Evolutionary conservation across 2,329 filamentous ascomycete genomes (phyloP).

Genomic region (Thermothelomyces thermophilus): DNA sequence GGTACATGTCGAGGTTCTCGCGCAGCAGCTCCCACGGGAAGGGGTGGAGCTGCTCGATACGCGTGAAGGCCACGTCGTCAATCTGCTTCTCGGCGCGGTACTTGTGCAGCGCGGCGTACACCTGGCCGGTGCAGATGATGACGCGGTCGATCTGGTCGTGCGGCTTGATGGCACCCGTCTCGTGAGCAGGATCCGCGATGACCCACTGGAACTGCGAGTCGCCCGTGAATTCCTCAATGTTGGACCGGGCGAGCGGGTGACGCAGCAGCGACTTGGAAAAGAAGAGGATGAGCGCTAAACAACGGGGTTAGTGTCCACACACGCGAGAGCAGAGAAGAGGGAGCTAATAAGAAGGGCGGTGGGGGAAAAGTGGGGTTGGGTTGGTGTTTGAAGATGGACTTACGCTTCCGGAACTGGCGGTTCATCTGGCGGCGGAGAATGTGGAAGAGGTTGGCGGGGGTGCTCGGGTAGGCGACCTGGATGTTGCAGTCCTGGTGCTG

Average conservation of each 20-base stretch:
- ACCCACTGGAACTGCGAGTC: constrained; percentile 96
- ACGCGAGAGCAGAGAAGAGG: neutral
- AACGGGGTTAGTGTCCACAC: constrained; percentile 20
- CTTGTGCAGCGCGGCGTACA: constrained; percentile 85
- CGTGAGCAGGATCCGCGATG: constrained; percentile 82
- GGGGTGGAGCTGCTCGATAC: constrained; percentile 94
- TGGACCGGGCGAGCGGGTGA: constrained; percentile 84
- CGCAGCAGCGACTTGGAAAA: constrained; percentile 96
- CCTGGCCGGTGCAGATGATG: constrained; percentile 89
- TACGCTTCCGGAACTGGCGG: constrained; percentile 98
- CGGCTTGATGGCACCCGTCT: constrained; percentile 64
- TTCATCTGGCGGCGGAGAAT: constrained; percentile 95
- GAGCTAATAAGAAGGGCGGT: too few species aligned
- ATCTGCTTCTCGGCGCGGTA: constrained; percentile 81
- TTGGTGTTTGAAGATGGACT: constrained; percentile 33
- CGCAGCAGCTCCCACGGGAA: constrained; percentile 97
- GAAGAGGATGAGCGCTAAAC: constrained; percentile 81
- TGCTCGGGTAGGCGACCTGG: constrained; percentile 97
- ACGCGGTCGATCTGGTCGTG: constrained; percentile 89
- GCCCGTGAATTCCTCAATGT: constrained; percentile 83
- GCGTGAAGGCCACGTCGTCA: constrained; percentile 87
- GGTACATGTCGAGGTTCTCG: constrained; percentile 95
- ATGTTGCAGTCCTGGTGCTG: constrained; percentile 99
- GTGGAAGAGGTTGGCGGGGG: constrained; percentile 93
- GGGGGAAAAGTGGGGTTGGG: too few species aligned